phyloP scores from a whole-genome alignment of 371 early-diverging fungal species.

The Rhizopus sp. region DNA sequence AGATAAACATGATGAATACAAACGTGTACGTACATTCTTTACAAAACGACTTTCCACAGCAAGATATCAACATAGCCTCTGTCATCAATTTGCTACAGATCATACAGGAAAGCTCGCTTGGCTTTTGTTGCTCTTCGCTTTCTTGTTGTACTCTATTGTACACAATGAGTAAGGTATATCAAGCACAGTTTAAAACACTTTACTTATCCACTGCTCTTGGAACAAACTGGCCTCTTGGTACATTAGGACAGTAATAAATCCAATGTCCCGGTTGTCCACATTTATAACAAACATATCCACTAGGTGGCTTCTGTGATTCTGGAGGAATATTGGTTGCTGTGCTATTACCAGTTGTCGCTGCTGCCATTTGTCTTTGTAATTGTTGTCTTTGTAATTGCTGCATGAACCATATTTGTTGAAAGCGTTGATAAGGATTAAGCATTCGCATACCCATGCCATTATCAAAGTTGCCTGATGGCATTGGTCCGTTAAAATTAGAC shows the following conservation, averaged over 20 bases:
- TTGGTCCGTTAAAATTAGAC: not conserved
- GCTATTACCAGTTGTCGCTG: slow-evolving; percentile 7
- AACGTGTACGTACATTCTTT: slow-evolving; percentile 73
- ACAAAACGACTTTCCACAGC: slow-evolving; percentile 88
- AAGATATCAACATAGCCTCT: slow-evolving; percentile 81
- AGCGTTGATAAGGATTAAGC: slow-evolving; percentile 39
- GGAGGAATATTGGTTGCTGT: slow-evolving; percentile 42
- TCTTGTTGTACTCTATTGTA: slow-evolving; percentile 1
- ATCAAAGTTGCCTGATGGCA: not conserved
- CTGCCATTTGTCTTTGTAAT: slow-evolving; percentile 32
- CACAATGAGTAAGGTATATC: not conserved
- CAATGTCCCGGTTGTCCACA: slow-evolving; percentile 57
- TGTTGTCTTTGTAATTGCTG: slow-evolving; percentile 44
- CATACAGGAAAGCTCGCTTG: slow-evolving; percentile 69
- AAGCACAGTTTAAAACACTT: not conserved
- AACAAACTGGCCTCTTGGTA: slow-evolving; percentile 50
- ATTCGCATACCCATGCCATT: slow-evolving; percentile 40
- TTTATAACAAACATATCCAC: slow-evolving; percentile 53
- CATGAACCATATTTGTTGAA: slow-evolving; percentile 42
- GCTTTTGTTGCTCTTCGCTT: slow-evolving; percentile 24
- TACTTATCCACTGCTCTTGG: slow-evolving; percentile 38
- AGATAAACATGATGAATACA: slow-evolving; percentile 7
- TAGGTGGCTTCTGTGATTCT: slow-evolving; percentile 49
- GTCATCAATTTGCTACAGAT: slow-evolving; percentile 76
- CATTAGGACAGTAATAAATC: slow-evolving; percentile 59